Evolutionary conservation across 2,329 filamentous ascomycete species (phyloP), one percentile per base, ranked within the genome.

Genomic region (Scedosporium apiospermum): DNA sequence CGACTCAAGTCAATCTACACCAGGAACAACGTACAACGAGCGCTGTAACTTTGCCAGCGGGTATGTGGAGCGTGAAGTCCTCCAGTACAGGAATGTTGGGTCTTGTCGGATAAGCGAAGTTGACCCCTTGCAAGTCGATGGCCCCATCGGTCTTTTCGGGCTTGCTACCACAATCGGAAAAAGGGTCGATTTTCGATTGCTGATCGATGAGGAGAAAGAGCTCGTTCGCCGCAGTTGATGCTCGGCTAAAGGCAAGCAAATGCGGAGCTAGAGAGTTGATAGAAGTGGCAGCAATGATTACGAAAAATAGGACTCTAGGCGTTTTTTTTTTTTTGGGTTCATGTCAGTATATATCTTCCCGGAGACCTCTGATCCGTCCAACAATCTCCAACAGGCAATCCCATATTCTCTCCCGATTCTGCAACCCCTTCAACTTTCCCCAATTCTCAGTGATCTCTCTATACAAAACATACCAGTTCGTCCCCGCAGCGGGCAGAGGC

Each of bases 21-120:
- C 3, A 18, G 38, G 26, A 18, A 23, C 80, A 84, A 1, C 80
- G 74, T 0, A 84, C 84, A 6, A 87, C 82, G 4, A 85, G 75
- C 2, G 83, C 83, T 0, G 80, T 84, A 0, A 76, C 76, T 64
- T 79, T 78, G 14, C 76, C 74, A 4, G 76, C 73, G 14, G 77
- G 75, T 23, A 83, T 75, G 2, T 71, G 70, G 3, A 82, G 68
- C 58, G 73, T 69, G 12, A 83, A 67, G 0, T 72, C 69, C 34
- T 76, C 68, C 1, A 83, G 71, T 3, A 83, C 76, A 3, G 73
- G 69, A 6, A 81, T 75, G 49, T 76, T 77, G 0, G 83, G 78
- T 1, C 85, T 78, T 3, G 82, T 78, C 16, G 84, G 84, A 66
- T 87, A 87, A 1, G 79, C 71, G 66, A 87, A 87, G 18, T 68